These are phyloP conservation scores for Pseudogymnoascus sp. DNA, from an alignment of 2,329 filamentous ascomycete species.

Conservation along the genomic window DNA sequence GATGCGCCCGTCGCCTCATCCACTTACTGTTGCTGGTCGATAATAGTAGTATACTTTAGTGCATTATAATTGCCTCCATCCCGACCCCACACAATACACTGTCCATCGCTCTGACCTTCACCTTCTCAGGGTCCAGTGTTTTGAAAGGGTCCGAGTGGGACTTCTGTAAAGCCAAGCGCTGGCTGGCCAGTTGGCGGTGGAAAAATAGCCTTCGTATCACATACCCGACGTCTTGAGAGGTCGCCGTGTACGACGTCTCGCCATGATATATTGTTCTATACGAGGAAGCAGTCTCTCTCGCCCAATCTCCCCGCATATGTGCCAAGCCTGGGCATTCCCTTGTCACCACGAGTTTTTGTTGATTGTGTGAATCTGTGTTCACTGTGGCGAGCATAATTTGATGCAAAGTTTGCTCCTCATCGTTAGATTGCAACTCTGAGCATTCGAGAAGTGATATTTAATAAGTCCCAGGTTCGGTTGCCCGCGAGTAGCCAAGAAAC, in stretches of 20 bases:
- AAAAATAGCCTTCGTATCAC: background rate
- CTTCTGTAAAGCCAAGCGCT: background rate
- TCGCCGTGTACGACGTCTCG: background rate
- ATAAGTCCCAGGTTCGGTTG: background rate
- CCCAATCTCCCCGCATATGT: constrained; percentile 29
- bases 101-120: background rate
- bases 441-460: background rate
- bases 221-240: too few species aligned
- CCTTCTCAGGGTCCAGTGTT: background rate
- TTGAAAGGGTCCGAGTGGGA: background rate
- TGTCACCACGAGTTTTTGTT: background rate
- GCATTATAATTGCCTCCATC: background rate
- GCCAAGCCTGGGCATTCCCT: background rate
- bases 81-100: background rate
- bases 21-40: background rate
- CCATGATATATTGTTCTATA: constrained; percentile 24
- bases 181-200: too few species aligned
- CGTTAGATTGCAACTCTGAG: background rate
- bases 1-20: background rate
- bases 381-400: background rate
- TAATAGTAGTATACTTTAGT: background rate
- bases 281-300: too few species aligned
- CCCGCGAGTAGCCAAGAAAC: background rate
- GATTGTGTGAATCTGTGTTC: background rate
- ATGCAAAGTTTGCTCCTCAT: background rate